phyloP scores from a whole-genome alignment of 2,329 filamentous ascomycete genomes.

The Ophiostoma sp. region DNA sequence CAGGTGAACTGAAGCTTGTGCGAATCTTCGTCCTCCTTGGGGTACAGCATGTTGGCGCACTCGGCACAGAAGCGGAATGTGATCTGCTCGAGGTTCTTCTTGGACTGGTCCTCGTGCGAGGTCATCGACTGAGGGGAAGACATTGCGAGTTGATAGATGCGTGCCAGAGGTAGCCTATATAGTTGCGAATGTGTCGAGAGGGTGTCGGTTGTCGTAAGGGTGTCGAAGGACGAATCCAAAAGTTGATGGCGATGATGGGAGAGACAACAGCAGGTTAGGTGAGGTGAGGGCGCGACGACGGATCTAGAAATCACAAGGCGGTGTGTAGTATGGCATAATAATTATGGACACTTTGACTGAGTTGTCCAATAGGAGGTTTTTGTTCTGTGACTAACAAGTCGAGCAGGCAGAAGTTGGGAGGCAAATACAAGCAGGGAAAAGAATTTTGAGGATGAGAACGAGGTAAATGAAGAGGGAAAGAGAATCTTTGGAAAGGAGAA shows the following conservation, averaged over 20 bases:
- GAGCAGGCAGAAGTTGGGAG: background rate
- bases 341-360: background rate
- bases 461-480: background rate
- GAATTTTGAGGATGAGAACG: background rate
- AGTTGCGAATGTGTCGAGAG: background rate
- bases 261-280: background rate
- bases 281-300: background rate
- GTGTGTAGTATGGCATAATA: background rate
- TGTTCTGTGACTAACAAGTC: background rate
- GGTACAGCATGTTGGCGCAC: slow-evolving; percentile 98
- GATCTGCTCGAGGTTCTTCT: slow-evolving; percentile 68
- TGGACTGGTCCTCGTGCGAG: slow-evolving; percentile 40
- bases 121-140: slow-evolving; percentile 50
- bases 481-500: too few relatives aligned
- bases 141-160: slow-evolving; percentile 38
- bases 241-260: background rate
- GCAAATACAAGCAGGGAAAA: background rate
- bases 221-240: background rate
- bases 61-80: slow-evolving; percentile 97
- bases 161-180: background rate
- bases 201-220: background rate
- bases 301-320: slow-evolving; percentile 1
- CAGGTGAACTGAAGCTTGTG: slow-evolving; percentile 91
- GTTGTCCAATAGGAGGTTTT: background rate
- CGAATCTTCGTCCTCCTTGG: slow-evolving; percentile 81